Base-by-base conservation (phyloP, 257 asterid genomes). In the Nicotiana noctiflora region DNA sequence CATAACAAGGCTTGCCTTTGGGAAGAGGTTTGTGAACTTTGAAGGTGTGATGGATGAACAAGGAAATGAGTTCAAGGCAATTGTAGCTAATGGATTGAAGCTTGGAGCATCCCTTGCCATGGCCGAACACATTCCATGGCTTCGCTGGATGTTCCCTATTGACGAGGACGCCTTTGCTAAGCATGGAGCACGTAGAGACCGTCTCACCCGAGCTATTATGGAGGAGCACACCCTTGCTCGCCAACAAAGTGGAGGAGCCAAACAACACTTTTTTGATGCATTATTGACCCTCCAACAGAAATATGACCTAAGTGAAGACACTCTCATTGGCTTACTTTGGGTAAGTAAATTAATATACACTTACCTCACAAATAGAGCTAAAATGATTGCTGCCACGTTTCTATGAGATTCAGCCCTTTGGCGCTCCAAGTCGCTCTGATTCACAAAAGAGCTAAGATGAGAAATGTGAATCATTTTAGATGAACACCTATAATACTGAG, bases 41-140 rank as follows among this genome's bases (percentile, higher is more conserved):
- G 93, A 88, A 60, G 97, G 95, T 56, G 44, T 85, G 23, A 72
- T 88, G 18, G 92, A 90, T 88, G 90, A 89, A 83, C 97, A 91
- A 84, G 97, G 97, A 0, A 86, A 85, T 74, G 94, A 91, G 80
- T 89, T 92, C 88, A 92, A 86, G 89, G 94, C 90, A 74, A 82
- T 92, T n/a, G 90, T 88, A 13, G 84, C 91, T 1, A 89, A 91
- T 32, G 94, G 93, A 25, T 17, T 90, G 65, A 91, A 91, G 86
- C 89, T 91, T 0, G 95, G 97, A 3, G 94, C 92, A 32, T 90
- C 95, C 53, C 91, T 91, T 29, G 88, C 92, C 57, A 88, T 89
- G 89, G 90, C 94, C 0, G 95, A 91, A 89, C 95, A 90, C 82
- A 90, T 93, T 74, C 92, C 88, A 6, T 91, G 97, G 97, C 93